Conservation (phyloP, 78 protist genomes). For the Isochrysis galbana region DNA sequence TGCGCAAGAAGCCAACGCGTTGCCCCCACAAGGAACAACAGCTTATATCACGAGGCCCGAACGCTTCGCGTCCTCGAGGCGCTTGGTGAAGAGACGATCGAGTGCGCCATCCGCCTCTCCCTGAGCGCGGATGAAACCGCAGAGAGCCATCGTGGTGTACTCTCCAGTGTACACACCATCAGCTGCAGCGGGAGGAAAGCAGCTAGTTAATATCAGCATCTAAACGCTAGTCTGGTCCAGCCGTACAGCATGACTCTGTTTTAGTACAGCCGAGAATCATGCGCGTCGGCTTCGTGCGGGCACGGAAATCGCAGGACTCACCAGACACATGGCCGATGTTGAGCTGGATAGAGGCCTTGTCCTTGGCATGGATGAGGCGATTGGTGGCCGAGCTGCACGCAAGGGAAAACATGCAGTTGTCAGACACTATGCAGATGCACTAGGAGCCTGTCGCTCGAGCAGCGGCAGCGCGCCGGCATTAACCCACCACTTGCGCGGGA, state of each 20-base stretch:
- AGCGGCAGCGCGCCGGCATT: background rate
- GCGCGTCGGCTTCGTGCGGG: too few species aligned
- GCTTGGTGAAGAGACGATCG: background rate
- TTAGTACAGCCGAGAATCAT: too few species aligned
- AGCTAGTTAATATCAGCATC: too few species aligned
- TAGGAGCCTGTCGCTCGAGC: background rate
- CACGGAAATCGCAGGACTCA: too few species aligned
- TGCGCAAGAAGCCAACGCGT: too few species aligned
- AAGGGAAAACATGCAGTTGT: background rate
- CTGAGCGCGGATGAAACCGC: conserved; percentile 20
- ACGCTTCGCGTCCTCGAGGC: background rate
- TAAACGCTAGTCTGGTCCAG: too few species aligned
- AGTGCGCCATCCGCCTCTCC: conserved; percentile 32
- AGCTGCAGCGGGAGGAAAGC: too few species aligned
- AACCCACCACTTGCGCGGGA: conserved; percentile 90
- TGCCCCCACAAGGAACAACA: too few species aligned
- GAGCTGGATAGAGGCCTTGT: conserved; percentile 92
- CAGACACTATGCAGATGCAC: too few species aligned
- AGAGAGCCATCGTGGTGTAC: conserved; percentile 5
- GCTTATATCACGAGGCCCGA: background rate
- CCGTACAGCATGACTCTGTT: too few species aligned
- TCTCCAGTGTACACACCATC: conserved; percentile 22
- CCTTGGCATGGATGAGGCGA: conserved; percentile 83
- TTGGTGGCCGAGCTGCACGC: conserved; percentile 80
- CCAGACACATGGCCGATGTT: conserved; percentile 89